Evolutionary conservation across 1,284 basidiomycete species (phyloP).

Genomic region (Ganoderma resinaceum): DNA sequence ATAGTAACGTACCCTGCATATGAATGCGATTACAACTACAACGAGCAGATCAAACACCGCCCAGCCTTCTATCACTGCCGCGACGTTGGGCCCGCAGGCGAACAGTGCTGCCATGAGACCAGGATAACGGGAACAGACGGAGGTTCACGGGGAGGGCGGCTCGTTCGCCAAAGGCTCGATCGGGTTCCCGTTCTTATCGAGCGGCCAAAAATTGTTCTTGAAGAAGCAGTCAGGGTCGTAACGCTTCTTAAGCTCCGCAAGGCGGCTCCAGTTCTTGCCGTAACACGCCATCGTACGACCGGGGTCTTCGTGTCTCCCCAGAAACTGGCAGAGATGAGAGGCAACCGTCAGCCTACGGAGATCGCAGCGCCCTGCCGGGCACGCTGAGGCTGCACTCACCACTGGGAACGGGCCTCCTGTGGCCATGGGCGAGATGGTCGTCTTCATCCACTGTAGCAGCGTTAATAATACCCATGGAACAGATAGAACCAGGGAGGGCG

Average conservation of each 20-base stretch:
- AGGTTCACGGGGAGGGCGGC: conserved; percentile 44
- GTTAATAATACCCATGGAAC: no score
- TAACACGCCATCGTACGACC: conserved; percentile 72
- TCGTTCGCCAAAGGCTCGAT: conserved; percentile 62
- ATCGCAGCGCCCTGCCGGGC: neutral
- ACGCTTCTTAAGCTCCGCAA: conserved; percentile 70
- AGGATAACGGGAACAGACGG: neutral
- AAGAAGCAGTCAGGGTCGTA: conserved; percentile 83
- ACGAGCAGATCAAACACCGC: neutral
- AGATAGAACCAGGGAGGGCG: neutral
- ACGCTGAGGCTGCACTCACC: conserved; percentile 54
- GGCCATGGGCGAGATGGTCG: conserved; percentile 71
- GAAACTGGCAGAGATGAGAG: conserved; percentile 62
- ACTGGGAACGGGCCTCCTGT: conserved; percentile 84
- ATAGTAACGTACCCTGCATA: neutral
- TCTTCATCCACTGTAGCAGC: conserved; percentile 75
- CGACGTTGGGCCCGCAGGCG: neutral
- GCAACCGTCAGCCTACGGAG: neutral
- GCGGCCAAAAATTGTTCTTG: conserved; percentile 79
- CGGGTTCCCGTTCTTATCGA: conserved; percentile 57
- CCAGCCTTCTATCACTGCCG: neutral
- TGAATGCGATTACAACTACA: neutral
- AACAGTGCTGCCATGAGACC: neutral
- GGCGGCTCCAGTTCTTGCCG: conserved; percentile 74
- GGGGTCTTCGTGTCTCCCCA: conserved; percentile 72